phyloP scores from a whole-genome alignment of 192 early-diverging fungal species.

The Haplosporangium gracile region DNA sequence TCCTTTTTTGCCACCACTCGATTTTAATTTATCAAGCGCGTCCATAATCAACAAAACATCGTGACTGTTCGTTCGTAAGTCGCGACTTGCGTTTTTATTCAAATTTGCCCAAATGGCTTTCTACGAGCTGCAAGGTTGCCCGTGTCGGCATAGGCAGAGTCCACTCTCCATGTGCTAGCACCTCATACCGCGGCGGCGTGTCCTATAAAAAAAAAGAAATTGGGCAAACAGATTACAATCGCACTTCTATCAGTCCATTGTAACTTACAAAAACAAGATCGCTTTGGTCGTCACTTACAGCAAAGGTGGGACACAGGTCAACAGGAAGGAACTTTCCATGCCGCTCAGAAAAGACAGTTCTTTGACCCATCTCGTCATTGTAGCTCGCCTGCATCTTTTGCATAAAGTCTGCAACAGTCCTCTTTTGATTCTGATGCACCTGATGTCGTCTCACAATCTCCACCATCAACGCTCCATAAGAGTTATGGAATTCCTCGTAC shows the following conservation, averaged over 20 bases:
- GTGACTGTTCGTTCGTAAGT: constrained; percentile 1
- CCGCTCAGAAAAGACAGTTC: constrained; percentile 36
- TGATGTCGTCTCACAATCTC: constrained; percentile 53
- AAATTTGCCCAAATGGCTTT: constrained; percentile 6
- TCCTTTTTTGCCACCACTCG: constrained; percentile 26
- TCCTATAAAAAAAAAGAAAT: constrained; percentile 14
- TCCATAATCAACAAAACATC: not conserved
- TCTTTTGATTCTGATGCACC: constrained; percentile 29
- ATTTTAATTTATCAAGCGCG: constrained; percentile 26
- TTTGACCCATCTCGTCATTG: constrained; percentile 35
- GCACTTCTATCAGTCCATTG: not conserved
- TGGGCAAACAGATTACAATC: not conserved
- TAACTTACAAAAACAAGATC: not conserved
- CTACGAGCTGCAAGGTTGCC: constrained; percentile 33
- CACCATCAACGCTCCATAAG: constrained; percentile 46
- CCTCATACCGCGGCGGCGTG: constrained; percentile 35
- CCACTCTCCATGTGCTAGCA: constrained; percentile 39
- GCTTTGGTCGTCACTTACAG: constrained; percentile 8
- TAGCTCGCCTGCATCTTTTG: constrained; percentile 23
- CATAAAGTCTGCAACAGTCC: constrained; percentile 31
- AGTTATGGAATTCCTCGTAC: constrained; percentile 57
- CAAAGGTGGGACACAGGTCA: constrained; percentile 47
- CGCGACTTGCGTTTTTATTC: not conserved
- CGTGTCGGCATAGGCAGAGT: constrained; percentile 43
- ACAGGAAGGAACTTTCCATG: constrained; percentile 50